phyloP scores from a whole-genome alignment of 345 rosid genomes.

The Gossypium rotundifolium region DNA sequence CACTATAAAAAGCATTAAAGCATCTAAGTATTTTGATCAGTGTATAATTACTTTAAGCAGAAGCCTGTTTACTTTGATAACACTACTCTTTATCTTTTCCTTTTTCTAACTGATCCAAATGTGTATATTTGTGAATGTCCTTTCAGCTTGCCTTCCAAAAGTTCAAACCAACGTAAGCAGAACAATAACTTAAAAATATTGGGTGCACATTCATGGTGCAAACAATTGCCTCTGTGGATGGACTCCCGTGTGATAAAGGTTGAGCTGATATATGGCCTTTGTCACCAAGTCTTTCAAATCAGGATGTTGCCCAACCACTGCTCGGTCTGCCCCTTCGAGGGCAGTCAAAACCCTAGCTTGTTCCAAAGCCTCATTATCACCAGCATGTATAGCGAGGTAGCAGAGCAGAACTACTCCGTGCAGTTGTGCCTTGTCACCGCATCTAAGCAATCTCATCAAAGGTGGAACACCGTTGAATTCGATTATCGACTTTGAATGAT shows the following conservation, averaged over 20 bases:
- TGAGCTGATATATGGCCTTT: conserved; percentile 55
- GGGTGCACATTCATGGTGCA: conserved; percentile 15
- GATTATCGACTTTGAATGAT: conserved; percentile 70
- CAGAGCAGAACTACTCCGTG: conserved; percentile 63
- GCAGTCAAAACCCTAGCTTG: conserved; percentile 70
- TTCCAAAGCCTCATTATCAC: conserved; percentile 49
- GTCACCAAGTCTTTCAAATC: conserved; percentile 63
- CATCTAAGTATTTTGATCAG: conserved; percentile 8
- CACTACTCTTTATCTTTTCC: neutral
- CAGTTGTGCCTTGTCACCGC: conserved; percentile 56
- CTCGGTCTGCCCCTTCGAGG: conserved; percentile 70
- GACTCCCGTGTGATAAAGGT: conserved; percentile 49
- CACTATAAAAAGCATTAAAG: neutral
- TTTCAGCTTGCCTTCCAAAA: neutral
- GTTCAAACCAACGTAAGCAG: neutral
- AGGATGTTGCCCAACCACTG: conserved; percentile 45
- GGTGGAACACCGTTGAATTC: conserved; percentile 45
- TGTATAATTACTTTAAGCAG: neutral
- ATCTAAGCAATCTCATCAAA: conserved; percentile 62
- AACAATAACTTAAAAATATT: neutral
- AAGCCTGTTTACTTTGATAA: conserved; percentile 3
- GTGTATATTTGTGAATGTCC: conserved; percentile 5
- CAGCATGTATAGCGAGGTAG: conserved; percentile 60
- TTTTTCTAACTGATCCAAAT: conserved; percentile 1
- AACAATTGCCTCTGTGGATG: conserved; percentile 49